phyloP scores from a whole-genome alignment of 2,329 filamentous ascomycete species.

The Talaromyces sp. region DNA sequence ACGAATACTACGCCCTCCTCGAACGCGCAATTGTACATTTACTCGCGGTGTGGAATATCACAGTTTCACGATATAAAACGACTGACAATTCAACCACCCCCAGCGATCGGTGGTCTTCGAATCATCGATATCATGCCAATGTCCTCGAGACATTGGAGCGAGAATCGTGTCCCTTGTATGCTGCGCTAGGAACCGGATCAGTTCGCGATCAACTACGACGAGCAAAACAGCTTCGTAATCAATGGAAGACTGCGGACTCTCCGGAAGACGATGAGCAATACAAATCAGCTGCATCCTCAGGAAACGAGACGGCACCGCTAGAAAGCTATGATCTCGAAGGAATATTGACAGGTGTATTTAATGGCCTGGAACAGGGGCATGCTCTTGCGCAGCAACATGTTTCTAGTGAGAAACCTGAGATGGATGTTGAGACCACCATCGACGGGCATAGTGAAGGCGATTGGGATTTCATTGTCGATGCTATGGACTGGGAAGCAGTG shows the following conservation, averaged over 20 bases:
- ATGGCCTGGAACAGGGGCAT: slow-evolving; percentile 59
- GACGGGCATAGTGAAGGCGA: slow-evolving; percentile 38
- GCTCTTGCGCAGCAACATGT: slow-evolving; percentile 50
- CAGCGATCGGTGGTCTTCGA: slow-evolving; percentile 23
- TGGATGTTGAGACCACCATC: slow-evolving; percentile 1
- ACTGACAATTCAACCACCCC: slow-evolving; percentile 18
- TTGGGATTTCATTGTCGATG: slow-evolving; percentile 59
- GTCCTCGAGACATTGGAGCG: slow-evolving; percentile 62
- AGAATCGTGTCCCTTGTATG: slow-evolving; percentile 55
- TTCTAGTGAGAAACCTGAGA: slow-evolving; percentile 23
- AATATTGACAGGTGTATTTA: slow-evolving; percentile 58
- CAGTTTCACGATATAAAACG: slow-evolving; percentile 38
- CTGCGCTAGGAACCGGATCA: slow-evolving; percentile 53
- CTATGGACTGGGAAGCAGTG: slow-evolving; percentile 57
- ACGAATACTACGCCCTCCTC: slow-evolving; percentile 71
- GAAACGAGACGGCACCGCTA: slow-evolving; percentile 31
- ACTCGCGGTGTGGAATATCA: slow-evolving; percentile 61
- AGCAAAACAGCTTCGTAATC: slow-evolving; percentile 17
- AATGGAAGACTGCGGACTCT: slow-evolving; percentile 18
- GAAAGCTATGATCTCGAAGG: slow-evolving; percentile 60
- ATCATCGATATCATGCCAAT: slow-evolving; percentile 66
- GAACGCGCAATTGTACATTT: slow-evolving; percentile 68
- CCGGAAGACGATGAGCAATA: slow-evolving; percentile 10
- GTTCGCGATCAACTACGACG: slow-evolving; percentile 54
- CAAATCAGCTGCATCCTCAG: neutral